These are phyloP conservation scores for Zygosaccharomyces pseudorouxii DNA, from an alignment of 805 yeast genomes.

Conservation along the genomic window DNA sequence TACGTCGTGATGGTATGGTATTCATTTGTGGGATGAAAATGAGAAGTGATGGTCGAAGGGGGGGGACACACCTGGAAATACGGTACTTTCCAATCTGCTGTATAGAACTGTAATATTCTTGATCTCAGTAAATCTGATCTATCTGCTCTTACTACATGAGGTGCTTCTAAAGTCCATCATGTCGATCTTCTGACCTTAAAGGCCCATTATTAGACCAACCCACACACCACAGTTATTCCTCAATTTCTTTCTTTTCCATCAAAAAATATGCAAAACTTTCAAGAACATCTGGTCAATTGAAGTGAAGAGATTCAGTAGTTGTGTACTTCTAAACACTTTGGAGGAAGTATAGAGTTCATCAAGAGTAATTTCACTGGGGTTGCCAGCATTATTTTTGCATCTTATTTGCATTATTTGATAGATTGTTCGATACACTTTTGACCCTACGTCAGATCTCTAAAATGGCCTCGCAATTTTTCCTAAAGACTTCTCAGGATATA, in stretches of 20 bases:
- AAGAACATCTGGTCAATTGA: constrained; percentile 1
- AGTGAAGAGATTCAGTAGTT: background rate
- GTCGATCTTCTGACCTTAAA: background rate
- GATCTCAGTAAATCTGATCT: too few species aligned
- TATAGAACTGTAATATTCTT: too few species aligned
- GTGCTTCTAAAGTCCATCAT: background rate
- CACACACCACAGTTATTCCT: background rate
- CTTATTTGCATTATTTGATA: constrained; percentile 2
- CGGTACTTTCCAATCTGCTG: too few species aligned
- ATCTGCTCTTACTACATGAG: too few species aligned
- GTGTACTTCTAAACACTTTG: background rate
- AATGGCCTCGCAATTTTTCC: constrained; percentile 36
- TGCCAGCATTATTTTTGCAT: background rate
- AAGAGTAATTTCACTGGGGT: background rate
- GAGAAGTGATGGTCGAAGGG: too few species aligned
- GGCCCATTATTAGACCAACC: background rate
- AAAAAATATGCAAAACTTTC: constrained; percentile 2
- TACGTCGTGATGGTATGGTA: background rate
- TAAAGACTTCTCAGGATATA: constrained; percentile 35
- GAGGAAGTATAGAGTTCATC: background rate
- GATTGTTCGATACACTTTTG: constrained; percentile 4
- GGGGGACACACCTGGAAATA: too few species aligned
- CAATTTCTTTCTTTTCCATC: background rate
- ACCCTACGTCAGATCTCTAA: constrained; percentile 26
- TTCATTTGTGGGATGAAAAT: background rate